Evolutionary conservation across 2,329 filamentous ascomycete genomes (phyloP).

Genomic region (Neocatenulostroma microsporum): DNA sequence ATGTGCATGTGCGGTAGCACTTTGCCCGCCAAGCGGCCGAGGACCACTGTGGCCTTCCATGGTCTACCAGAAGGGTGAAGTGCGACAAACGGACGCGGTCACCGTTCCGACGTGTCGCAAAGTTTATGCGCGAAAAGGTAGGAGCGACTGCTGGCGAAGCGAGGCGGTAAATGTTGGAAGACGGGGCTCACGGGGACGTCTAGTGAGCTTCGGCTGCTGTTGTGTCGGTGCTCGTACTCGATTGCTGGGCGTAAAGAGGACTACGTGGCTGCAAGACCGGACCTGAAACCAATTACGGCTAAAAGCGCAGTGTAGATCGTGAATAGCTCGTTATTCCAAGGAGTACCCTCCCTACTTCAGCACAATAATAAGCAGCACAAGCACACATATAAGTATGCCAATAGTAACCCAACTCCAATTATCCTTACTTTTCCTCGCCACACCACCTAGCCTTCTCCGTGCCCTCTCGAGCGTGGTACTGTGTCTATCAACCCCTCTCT

Average conservation of each 20-base stretch:
- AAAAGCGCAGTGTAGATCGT: too few relatives aligned
- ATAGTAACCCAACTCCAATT: conserved; percentile 86
- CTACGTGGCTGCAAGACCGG: too few relatives aligned
- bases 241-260: too few relatives aligned
- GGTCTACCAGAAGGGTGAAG: conserved; percentile 61
- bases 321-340: too few relatives aligned
- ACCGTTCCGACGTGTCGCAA: too few relatives aligned
- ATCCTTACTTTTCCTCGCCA: conserved; percentile 68
- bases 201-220: too few relatives aligned
- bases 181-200: too few relatives aligned
- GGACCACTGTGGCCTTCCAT: conserved; percentile 52
- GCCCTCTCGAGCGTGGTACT: conserved; percentile 68
- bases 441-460: conserved; percentile 59
- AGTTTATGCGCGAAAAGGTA: too few relatives aligned
- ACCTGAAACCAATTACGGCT: too few relatives aligned
- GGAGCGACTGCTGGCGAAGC: too few relatives aligned
- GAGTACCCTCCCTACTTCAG: conserved; percentile 52
- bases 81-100: conserved; percentile 73
- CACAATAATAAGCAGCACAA: conserved; percentile 75
- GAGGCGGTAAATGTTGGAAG: too few relatives aligned
- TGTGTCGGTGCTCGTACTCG: too few relatives aligned
- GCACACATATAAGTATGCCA: conserved; percentile 65
- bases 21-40: conserved; percentile 60
- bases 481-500: conserved; percentile 74
- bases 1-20: conserved; percentile 62